A percentile compares a stretch with the other conserved stretches of the same genome.
phyloP scores from a whole-genome alignment of 1,139 yeast genomes.

The Trichomonascaceae sp. region DNA sequence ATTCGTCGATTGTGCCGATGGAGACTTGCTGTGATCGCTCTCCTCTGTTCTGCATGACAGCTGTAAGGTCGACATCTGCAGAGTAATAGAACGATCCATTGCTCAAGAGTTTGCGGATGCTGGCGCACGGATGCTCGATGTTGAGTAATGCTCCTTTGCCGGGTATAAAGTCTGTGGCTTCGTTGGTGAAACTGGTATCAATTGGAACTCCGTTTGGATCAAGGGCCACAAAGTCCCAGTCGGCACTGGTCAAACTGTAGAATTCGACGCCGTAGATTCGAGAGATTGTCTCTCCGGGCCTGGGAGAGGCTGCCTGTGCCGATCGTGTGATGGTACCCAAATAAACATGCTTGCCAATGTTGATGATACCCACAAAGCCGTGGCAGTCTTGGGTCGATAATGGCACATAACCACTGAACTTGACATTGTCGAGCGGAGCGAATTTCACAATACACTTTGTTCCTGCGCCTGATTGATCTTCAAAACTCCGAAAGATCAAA shows the following conservation, averaged over 20 bases:
- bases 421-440: conserved; percentile 20
- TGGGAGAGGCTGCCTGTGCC: conserved; percentile 70
- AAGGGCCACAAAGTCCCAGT: conserved; percentile 69
- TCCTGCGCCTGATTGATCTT: conserved; percentile 1
- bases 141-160: conserved; percentile 11
- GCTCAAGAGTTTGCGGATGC: conserved; percentile 58
- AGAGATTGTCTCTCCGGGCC: conserved; percentile 66
- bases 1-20: conserved; percentile 38
- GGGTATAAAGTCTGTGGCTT: conserved; percentile 5
- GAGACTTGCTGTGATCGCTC: conserved; percentile 19
- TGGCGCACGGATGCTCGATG: conserved; percentile 73
- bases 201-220: conserved; percentile 54
- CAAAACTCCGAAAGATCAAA: conserved; percentile 23
- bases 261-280: conserved; percentile 78
- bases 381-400: conserved; percentile 45
- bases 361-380: conserved; percentile 81
- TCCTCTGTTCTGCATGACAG: conserved; percentile 46
- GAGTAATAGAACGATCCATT: conserved; percentile 91
- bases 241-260: conserved; percentile 52
- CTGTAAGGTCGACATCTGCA: conserved; percentile 82
- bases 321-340: conserved; percentile 71
- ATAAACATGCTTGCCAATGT: conserved; percentile 51
- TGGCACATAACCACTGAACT: conserved; percentile 19
- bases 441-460: conserved; percentile 29
- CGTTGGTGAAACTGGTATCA: conserved; percentile 10